Percentiles rank a stretch among this genome's conserved stretches.
Conservation (phyloP, 352 stramenopile genomes). For the Phytophthora constricta region DNA sequence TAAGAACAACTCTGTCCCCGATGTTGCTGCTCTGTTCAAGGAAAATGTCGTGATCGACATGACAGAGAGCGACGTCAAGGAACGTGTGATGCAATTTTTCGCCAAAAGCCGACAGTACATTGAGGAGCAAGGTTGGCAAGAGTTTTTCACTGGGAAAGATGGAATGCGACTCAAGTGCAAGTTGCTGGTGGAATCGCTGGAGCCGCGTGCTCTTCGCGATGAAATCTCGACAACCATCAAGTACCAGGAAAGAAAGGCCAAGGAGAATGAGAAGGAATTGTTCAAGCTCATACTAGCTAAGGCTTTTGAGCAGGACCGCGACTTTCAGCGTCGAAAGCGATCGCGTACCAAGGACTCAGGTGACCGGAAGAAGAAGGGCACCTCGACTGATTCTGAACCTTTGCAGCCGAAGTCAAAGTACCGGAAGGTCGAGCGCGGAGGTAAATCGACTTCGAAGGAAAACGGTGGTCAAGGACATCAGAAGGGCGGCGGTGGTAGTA, state of each 20-base stretch:
- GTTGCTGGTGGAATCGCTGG: conserved; percentile 11
- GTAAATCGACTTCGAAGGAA: neutral
- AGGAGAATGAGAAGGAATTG: conserved; percentile 14
- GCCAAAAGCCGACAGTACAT: conserved; percentile 13
- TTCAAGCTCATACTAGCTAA: conserved; percentile 23
- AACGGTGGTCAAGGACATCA: no score
- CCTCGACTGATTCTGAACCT: no score
- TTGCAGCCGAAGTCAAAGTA: conserved; percentile 5
- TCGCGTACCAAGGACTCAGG: conserved; percentile 4
- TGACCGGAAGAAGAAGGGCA: conserved; percentile 4
- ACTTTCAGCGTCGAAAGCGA: conserved; percentile 20
- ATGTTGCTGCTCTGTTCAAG: conserved; percentile 32
- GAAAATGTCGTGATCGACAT: conserved; percentile 19
- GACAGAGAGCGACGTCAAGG: conserved; percentile 13
- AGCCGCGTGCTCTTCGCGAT: conserved; percentile 10
- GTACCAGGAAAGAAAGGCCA: conserved; percentile 15
- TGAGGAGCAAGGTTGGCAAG: conserved; percentile 26
- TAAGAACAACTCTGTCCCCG: conserved; percentile 21
- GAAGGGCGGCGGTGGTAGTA: neutral
- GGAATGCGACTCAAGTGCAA: conserved; percentile 15
- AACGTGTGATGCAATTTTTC: conserved; percentile 26
- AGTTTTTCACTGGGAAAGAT: conserved; percentile 21
- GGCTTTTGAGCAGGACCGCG: conserved; percentile 19
- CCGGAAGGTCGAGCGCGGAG: neutral
- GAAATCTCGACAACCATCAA: conserved; percentile 15